A percentile compares a stretch with the other conserved stretches of the same genome.
phyloP scores from a whole-genome alignment of 2,329 filamentous ascomycete species.

The Dryadomyces quercivorus region DNA sequence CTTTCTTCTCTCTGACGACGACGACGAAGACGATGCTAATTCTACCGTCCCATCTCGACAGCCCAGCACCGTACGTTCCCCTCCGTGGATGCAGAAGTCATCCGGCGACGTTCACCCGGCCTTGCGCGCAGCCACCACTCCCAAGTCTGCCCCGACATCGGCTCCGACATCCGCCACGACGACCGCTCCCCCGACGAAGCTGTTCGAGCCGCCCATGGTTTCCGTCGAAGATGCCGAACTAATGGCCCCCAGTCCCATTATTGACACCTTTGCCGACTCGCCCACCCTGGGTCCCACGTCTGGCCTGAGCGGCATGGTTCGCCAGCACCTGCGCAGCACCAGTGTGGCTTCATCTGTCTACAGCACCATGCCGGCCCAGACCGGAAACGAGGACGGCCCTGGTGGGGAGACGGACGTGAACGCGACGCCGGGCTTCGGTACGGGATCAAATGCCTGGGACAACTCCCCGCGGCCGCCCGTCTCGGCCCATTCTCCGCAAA shows the following conservation, averaged over 20 bases:
- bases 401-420: neutral
- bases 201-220: neutral
- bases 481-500: too few relatives aligned
- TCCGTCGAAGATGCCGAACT: conserved; percentile 1
- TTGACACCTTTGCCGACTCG: conserved; percentile 43
- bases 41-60: neutral
- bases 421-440: too few relatives aligned
- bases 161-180: neutral
- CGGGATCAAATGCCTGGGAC: neutral
- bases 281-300: conserved; percentile 62
- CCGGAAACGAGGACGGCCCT: neutral
- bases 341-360: conserved; percentile 77
- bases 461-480: too few relatives aligned
- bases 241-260: conserved; percentile 7
- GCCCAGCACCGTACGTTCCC: conserved; percentile 5
- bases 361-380: conserved; percentile 20
- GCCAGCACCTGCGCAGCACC: conserved; percentile 69
- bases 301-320: conserved; percentile 70
- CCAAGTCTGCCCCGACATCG: conserved; percentile 11
- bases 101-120: conserved; percentile 43
- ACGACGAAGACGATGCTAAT: conserved; percentile 24
- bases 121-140: conserved; percentile 32
- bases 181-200: neutral
- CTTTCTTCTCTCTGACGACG: conserved; percentile 27
- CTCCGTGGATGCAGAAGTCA: conserved; percentile 31